These are phyloP conservation scores for Mycena floridula DNA, from an alignment of 768 basidiomycete species.

Conservation along the genomic window DNA sequence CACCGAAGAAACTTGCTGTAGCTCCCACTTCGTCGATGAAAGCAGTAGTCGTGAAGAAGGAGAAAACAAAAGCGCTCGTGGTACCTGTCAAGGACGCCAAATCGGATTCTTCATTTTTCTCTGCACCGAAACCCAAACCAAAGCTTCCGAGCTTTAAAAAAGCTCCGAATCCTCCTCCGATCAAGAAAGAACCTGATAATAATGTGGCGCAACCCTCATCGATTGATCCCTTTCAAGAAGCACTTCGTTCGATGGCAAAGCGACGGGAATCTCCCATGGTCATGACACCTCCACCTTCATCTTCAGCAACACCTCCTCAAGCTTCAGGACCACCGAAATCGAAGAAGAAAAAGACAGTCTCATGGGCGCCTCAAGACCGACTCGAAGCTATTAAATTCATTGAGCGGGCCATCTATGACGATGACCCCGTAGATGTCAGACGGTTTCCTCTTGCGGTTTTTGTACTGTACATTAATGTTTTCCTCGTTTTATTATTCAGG, in stretches of 20 bases:
- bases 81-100: conserved; percentile 60
- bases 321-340: conserved; percentile 3
- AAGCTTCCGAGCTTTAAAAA: conserved; percentile 87
- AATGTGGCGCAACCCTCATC: conserved; percentile 74
- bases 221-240: conserved; percentile 78
- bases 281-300: conserved; percentile 36
- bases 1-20: conserved; percentile 62
- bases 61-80: conserved; percentile 23
- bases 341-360: conserved; percentile 72
- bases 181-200: conserved; percentile 45
- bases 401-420: conserved; percentile 84
- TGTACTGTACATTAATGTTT: conserved; percentile 22
- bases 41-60: conserved; percentile 54
- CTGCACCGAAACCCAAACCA: conserved; percentile 77
- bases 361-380: conserved; percentile 69
- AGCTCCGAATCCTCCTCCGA: conserved; percentile 34
- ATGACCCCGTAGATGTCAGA: conserved; percentile 85
- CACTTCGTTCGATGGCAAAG: conserved; percentile 69
- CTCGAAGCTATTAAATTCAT: conserved; percentile 75
- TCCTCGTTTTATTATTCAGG: conserved; percentile 46
- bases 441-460: conserved; percentile 27
- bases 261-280: conserved; percentile 55
- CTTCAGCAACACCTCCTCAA: conserved; percentile 7
- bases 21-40: conserved; percentile 35
- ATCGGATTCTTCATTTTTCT: conserved; percentile 85